Evolutionary conservation across 352 stramenopile species (phyloP).

Genomic region (Globisporangium nodosum): DNA sequence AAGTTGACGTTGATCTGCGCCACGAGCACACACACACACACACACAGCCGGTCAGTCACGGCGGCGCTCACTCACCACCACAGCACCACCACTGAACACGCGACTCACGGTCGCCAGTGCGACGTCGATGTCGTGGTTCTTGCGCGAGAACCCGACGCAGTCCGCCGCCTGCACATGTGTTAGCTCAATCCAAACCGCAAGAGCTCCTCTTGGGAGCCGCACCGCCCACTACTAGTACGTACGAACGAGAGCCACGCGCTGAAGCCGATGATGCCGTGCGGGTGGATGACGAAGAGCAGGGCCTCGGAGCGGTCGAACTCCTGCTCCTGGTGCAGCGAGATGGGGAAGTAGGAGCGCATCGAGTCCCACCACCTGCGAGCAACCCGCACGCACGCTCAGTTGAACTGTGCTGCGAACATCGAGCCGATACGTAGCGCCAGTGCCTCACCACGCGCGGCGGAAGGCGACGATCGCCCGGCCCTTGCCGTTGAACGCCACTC

Average conservation of each 20-base stretch:
- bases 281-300: slow-evolving; percentile 45
- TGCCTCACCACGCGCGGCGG: slow-evolving; percentile 22
- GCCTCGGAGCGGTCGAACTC: slow-evolving; percentile 25
- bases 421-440: neutral
- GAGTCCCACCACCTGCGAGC: slow-evolving; percentile 30
- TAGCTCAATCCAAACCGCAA: too few relatives aligned
- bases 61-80: neutral
- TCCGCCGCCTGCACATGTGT: slow-evolving; percentile 21
- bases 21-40: neutral
- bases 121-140: slow-evolving; percentile 39
- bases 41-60: neutral
- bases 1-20: slow-evolving; percentile 43
- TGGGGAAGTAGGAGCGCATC: slow-evolving; percentile 34
- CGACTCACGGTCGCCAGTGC: slow-evolving; percentile 32
- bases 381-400: neutral
- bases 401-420: neutral
- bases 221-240: slow-evolving; percentile 1
- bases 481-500: slow-evolving; percentile 35
- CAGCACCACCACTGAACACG: neutral
- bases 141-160: slow-evolving; percentile 22
- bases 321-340: slow-evolving; percentile 35
- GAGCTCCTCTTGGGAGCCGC: neutral
- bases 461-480: slow-evolving; percentile 24
- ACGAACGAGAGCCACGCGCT: slow-evolving; percentile 45
- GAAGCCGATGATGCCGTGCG: slow-evolving; percentile 47